Evolutionary conservation across 352 stramenopile species (phyloP).

Genomic region (Thalassiosira mediterranea): DNA sequence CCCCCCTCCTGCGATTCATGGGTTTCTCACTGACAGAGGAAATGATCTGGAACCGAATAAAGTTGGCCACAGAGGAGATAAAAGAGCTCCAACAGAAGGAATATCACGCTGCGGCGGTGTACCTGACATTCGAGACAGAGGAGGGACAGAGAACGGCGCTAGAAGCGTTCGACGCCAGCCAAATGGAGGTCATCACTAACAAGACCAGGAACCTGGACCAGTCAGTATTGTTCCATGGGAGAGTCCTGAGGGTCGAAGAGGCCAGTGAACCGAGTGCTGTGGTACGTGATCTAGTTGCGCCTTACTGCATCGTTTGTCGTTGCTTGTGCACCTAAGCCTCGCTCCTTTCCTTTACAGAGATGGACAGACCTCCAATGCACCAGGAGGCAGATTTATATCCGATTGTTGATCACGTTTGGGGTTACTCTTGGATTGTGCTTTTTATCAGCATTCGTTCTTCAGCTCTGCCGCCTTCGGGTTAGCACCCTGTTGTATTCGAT

Average conservation of each 20-base stretch:
- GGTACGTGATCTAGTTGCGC: not conserved
- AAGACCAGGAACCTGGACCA: conserved; percentile 27
- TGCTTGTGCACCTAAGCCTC: not conserved
- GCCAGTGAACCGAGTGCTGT: conserved; percentile 65
- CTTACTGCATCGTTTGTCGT: not conserved
- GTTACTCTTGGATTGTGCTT: conserved; percentile 57
- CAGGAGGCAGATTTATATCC: conserved; percentile 26
- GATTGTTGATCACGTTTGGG: conserved; percentile 38
- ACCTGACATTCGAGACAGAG: conserved; percentile 82
- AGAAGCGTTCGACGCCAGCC: conserved; percentile 52
- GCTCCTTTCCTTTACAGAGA: conserved; percentile 24
- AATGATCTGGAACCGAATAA: conserved; percentile 50
- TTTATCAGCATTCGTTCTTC: conserved; percentile 42
- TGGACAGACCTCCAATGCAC: conserved; percentile 60
- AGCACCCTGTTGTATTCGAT: conserved; percentile 44
- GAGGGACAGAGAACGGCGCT: conserved; percentile 69
- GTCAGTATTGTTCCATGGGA: conserved; percentile 53
- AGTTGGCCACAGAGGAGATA: conserved; percentile 57
- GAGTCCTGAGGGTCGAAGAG: conserved; percentile 59
- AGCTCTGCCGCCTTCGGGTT: conserved; percentile 24
- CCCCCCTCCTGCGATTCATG: conserved; percentile 47
- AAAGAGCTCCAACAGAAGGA: conserved; percentile 64
- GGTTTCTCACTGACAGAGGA: conserved; percentile 43
- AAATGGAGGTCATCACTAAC: conserved; percentile 58
- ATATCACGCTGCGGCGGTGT: conserved; percentile 64